Evolutionary conservation across 352 stramenopile species (phyloP).

Genomic region (Phytophthora chlamydospora): DNA sequence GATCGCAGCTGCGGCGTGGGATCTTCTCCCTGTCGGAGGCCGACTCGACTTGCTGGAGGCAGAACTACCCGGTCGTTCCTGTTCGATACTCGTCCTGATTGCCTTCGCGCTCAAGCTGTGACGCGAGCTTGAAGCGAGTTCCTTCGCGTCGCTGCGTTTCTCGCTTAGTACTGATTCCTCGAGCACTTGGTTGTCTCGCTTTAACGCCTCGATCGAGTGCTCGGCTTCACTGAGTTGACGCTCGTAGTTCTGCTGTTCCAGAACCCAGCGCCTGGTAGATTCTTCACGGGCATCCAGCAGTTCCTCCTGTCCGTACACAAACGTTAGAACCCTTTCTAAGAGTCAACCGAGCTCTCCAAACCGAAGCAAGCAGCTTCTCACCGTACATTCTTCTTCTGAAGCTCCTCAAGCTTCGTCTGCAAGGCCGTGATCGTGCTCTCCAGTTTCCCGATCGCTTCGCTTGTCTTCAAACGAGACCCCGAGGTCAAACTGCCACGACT

Average conservation of each 20-base stretch:
- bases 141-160: conserved; percentile 27
- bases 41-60: conserved; percentile 17
- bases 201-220: conserved; percentile 60
- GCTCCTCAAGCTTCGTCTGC: conserved; percentile 65
- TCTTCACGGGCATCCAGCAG: conserved; percentile 66
- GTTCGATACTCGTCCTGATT: conserved; percentile 11
- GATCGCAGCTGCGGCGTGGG: conserved; percentile 6
- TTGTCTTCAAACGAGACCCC: conserved; percentile 32
- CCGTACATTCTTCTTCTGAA: conserved; percentile 81
- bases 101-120: conserved; percentile 10
- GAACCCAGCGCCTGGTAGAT: conserved; percentile 62
- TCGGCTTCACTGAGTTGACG: conserved; percentile 66
- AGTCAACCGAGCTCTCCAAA: not conserved
- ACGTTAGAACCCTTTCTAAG: conserved; percentile 2
- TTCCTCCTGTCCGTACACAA: conserved; percentile 46
- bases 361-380: conserved; percentile 19
- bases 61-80: conserved; percentile 3
- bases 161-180: conserved; percentile 65
- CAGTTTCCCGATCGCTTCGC: conserved; percentile 49
- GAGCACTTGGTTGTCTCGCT: conserved; percentile 59
- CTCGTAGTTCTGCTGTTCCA: conserved; percentile 77
- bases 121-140: conserved; percentile 3
- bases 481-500: conserved; percentile 12
- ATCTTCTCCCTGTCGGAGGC: conserved; percentile 15
- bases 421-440: conserved; percentile 65